Base-by-base conservation (phyloP, 2,329 filamentous ascomycete species). In the Colletotrichum sp. region DNA sequence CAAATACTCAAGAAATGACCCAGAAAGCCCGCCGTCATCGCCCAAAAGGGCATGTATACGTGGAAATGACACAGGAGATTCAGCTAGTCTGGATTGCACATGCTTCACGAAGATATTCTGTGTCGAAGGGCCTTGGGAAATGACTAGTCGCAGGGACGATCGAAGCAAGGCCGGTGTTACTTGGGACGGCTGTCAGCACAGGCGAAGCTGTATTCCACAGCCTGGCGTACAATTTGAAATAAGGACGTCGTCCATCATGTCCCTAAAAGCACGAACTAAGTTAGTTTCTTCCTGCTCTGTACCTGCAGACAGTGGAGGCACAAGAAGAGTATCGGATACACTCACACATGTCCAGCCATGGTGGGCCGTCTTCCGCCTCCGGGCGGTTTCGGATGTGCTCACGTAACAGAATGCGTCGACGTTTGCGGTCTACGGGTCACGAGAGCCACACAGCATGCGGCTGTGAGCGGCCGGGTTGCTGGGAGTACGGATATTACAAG, bases 211-310 rank as follows among this genome's bases (percentile, higher is more conserved):
- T n/a, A 4, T 65, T 4, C 52, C n/a, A 16, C 6, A 5, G 43
- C 3, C 10, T 1, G 7, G 79, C 81, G 63, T 65, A 83, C 84
- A 74, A 34, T 84, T 85, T 3, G 82, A 83, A 74, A 86, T 84
- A n/a, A 85, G 81, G 78, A 82, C 84, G 80, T 85, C 83, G 79
- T 86, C 83, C 84, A 85, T 85, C 83, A 85, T 84, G 72, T 85
- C 85, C 55, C 84, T 85, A 43, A 52, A 52, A 52, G 18, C 10
- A 21, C 15, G 34, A 24, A 34, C 18, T 15, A 6, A 24, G 21
- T 32, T 12, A 12, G 30, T 32, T 32, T 32, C 30, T 32, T 32
- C 30, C 30, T 32, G 30, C 30, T 32, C 30, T 32, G 30, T 32
- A 32, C 9, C 30, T 32, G 30, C 30, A 32, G 30, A 5, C 30